phyloP scores from a whole-genome alignment of 2,329 filamentous ascomycete genomes.

The Reticulascus tulasneorum region DNA sequence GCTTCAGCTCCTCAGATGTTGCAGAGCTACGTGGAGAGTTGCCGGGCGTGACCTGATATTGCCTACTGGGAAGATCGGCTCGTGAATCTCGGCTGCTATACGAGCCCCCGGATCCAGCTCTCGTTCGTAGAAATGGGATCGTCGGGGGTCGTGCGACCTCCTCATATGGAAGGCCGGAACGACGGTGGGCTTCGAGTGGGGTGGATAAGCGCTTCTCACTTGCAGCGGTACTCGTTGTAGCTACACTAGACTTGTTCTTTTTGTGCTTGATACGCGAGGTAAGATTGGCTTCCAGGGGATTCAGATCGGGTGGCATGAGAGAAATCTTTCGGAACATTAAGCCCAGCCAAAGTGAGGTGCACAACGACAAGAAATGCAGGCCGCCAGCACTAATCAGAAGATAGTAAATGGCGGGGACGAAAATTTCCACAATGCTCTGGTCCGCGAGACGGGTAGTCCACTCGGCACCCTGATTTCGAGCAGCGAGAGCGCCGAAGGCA shows the following conservation, averaged over 20 bases:
- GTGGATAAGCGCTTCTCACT: slow-evolving; percentile 59
- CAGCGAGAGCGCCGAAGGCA: slow-evolving; percentile 47
- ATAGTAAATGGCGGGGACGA: slow-evolving; percentile 67
- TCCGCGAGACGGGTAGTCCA: slow-evolving; percentile 70
- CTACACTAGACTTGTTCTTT: slow-evolving; percentile 62
- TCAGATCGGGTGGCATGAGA: slow-evolving; percentile 86
- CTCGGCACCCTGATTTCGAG: slow-evolving; percentile 34
- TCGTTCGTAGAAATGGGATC: slow-evolving; percentile 78
- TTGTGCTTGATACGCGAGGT: slow-evolving; percentile 73
- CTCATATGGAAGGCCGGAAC: slow-evolving; percentile 41
- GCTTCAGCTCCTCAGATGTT: slow-evolving; percentile 42
- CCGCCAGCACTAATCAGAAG: slow-evolving; percentile 59
- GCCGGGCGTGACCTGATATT: slow-evolving; percentile 46
- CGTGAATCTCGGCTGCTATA: slow-evolving; percentile 51
- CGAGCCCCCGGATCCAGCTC: slow-evolving; percentile 58
- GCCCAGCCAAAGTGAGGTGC: slow-evolving; percentile 70
- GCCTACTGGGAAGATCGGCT: slow-evolving; percentile 49
- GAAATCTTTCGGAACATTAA: slow-evolving; percentile 79
- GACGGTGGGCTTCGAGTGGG: slow-evolving; percentile 35
- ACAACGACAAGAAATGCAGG: slow-evolving; percentile 67
- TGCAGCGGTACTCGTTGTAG: slow-evolving; percentile 37
- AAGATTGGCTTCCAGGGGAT: slow-evolving; percentile 81
- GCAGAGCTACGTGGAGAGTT: slow-evolving; percentile 40
- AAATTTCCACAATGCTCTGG: slow-evolving; percentile 49
- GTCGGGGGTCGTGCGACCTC: slow-evolving; percentile 45